phyloP scores from a whole-genome alignment of 441 rosid genomes.

The Populus trichocarpa region DNA sequence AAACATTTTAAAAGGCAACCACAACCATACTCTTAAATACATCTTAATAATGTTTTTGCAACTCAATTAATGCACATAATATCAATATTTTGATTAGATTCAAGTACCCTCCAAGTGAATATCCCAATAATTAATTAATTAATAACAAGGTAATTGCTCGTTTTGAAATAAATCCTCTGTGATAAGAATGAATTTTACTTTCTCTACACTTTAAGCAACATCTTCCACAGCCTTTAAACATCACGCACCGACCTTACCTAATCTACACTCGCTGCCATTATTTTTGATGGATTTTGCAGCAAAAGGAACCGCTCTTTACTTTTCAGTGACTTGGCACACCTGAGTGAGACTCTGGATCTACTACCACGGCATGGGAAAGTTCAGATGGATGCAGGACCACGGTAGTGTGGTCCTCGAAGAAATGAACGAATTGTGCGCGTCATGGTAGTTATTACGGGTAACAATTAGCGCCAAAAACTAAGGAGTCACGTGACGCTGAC shows the following conservation, averaged over 20 bases:
- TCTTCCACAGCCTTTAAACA: neutral
- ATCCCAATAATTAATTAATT: neutral
- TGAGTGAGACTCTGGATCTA: neutral
- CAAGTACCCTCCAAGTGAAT: neutral
- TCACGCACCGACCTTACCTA: neutral
- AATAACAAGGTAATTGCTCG: no score
- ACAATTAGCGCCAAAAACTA: slow-evolving; percentile 21
- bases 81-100: neutral
- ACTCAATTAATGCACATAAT: no score
- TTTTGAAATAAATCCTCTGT: no score
- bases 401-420: neutral
- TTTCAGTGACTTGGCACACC: neutral
- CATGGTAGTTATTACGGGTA: slow-evolving; percentile 20
- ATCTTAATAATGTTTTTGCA: no score
- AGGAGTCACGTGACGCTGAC: slow-evolving; percentile 12
- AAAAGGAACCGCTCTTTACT: neutral
- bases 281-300: neutral
- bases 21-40: rapidly evolving
- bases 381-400: neutral
- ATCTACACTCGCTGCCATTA: neutral
- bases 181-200: neutral
- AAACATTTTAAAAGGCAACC: no score
- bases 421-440: neutral
- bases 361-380: no score
- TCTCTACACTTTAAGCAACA: neutral